phyloP scores from a whole-genome alignment of 2,329 filamentous ascomycete species.

The Penicillium sclerotiorum region DNA sequence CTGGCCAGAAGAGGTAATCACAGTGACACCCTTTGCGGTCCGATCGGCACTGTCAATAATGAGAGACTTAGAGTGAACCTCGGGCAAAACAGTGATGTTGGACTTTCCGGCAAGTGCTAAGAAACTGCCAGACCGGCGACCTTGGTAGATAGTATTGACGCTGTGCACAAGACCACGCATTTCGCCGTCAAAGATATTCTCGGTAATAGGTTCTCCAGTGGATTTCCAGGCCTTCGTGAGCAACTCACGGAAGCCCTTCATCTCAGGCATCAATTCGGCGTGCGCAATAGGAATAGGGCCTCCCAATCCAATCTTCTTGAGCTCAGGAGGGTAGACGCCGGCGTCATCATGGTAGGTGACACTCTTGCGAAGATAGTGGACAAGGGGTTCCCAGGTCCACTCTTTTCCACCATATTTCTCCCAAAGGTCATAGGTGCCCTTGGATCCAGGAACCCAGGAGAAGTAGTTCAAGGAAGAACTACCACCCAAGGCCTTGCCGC shows the following conservation, averaged over 20 bases:
- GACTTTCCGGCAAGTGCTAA: conserved; percentile 55
- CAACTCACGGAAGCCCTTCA: conserved; percentile 49
- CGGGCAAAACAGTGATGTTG: conserved; percentile 56
- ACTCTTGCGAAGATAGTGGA: background rate
- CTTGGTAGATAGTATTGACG: conserved; percentile 59
- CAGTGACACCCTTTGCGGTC: background rate
- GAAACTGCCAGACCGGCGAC: conserved; percentile 54
- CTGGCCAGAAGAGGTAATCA: background rate
- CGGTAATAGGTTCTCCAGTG: conserved; percentile 53
- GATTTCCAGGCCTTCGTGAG: conserved; percentile 55
- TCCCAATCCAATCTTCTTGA: conserved; percentile 53
- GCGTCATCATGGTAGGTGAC: conserved; percentile 61
- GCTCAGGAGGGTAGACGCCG: conserved; percentile 43
- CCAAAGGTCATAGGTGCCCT: conserved; percentile 58
- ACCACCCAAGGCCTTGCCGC: conserved; percentile 63
- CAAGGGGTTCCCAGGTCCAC: conserved; percentile 58
- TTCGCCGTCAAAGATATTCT: conserved; percentile 57
- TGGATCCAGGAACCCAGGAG: conserved; percentile 62
- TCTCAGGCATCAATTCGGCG: conserved; percentile 56
- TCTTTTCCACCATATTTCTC: conserved; percentile 45
- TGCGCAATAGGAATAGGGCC: conserved; percentile 59
- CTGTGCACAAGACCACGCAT: conserved; percentile 58
- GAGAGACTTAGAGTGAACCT: conserved; percentile 54
- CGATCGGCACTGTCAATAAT: conserved; percentile 45
- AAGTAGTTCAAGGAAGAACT: conserved; percentile 63